A percentile compares a stretch with the other conserved stretches of the same genome.
These are phyloP conservation scores for Monosporascus sp. DNA, from an alignment of 2,329 filamentous ascomycete genomes.

Conservation along the genomic window DNA sequence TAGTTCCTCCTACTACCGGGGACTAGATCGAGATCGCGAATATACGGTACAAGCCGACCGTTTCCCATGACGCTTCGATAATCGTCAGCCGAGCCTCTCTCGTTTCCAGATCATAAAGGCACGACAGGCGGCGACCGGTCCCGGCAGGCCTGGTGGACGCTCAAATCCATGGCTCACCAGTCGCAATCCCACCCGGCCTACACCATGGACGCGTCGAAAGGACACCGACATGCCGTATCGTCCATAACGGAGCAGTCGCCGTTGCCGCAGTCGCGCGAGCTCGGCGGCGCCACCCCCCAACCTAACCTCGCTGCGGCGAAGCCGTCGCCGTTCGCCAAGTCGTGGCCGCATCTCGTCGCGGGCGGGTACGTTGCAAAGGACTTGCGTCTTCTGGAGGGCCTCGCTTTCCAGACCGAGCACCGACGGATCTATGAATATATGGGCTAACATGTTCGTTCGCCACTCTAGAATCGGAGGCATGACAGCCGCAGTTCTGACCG, in stretches of 20 bases:
- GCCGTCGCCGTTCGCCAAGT: constrained; percentile 57
- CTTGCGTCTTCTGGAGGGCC: neutral
- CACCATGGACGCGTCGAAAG: constrained; percentile 15
- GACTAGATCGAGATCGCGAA: too few relatives aligned
- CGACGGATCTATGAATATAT: neutral
- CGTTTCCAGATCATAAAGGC: too few relatives aligned
- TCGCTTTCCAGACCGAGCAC: neutral
- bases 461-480: constrained; percentile 62
- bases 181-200: constrained; percentile 14
- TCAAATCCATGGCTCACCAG: constrained; percentile 10
- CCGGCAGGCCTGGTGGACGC: constrained; percentile 1
- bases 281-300: constrained; percentile 48
- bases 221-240: constrained; percentile 11
- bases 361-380: constrained; percentile 61
- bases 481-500: constrained; percentile 87
- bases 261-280: constrained; percentile 55
- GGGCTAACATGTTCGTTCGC: constrained; percentile 1
- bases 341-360: constrained; percentile 88
- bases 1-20: too few relatives aligned
- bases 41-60: too few relatives aligned
- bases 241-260: constrained; percentile 19
- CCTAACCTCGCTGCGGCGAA: constrained; percentile 30
- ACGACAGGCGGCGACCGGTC: neutral
- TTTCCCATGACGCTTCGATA: too few relatives aligned
- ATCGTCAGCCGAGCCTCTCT: too few relatives aligned